phyloP scores from a whole-genome alignment of 2,329 filamentous ascomycete genomes.

The Paecilomyces fulvus region DNA sequence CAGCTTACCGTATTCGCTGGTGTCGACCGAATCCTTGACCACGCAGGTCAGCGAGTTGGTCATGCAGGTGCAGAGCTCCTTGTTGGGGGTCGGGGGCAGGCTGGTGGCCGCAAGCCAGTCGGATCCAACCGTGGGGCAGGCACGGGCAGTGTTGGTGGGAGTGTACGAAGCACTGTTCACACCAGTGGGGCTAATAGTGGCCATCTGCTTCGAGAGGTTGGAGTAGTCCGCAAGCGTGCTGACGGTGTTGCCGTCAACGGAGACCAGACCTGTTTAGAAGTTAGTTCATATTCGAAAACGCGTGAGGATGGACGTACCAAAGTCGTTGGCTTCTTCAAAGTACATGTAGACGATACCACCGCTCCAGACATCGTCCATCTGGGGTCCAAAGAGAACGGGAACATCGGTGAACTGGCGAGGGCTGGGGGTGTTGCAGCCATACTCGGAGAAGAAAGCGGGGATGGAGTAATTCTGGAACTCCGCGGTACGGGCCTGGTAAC shows the following conservation, averaged over 20 bases:
- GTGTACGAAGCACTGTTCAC: constrained; percentile 61
- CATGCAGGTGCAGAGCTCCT: constrained; percentile 79
- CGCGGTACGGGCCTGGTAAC: constrained; percentile 70
- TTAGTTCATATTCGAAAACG: not conserved
- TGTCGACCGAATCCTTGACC: constrained; percentile 50
- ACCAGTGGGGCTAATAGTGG: constrained; percentile 56
- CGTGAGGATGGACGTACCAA: constrained; percentile 36
- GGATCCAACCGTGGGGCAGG: constrained; percentile 59
- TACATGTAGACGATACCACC: constrained; percentile 99
- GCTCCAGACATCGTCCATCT: constrained; percentile 84
- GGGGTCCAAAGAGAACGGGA: constrained; percentile 62
- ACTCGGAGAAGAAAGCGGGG: constrained; percentile 96
- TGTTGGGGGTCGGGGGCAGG: constrained; percentile 77
- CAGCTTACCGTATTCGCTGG: constrained; percentile 54
- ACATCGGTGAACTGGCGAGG: constrained; percentile 82
- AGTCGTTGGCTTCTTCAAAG: constrained; percentile 85
- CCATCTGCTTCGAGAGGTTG: constrained; percentile 61
- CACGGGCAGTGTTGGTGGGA: constrained; percentile 60
- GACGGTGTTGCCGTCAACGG: constrained; percentile 57
- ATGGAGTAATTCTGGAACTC: constrained; percentile 88
- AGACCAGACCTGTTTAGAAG: constrained; percentile 36
- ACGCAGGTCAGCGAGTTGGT: constrained; percentile 62
- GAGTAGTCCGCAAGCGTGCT: constrained; percentile 66
- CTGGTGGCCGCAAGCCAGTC: constrained; percentile 59
- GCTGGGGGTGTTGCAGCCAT: constrained; percentile 75